Base-by-base conservation (phyloP, 441 rosid species). In the Monsonia emarginata region DNA sequence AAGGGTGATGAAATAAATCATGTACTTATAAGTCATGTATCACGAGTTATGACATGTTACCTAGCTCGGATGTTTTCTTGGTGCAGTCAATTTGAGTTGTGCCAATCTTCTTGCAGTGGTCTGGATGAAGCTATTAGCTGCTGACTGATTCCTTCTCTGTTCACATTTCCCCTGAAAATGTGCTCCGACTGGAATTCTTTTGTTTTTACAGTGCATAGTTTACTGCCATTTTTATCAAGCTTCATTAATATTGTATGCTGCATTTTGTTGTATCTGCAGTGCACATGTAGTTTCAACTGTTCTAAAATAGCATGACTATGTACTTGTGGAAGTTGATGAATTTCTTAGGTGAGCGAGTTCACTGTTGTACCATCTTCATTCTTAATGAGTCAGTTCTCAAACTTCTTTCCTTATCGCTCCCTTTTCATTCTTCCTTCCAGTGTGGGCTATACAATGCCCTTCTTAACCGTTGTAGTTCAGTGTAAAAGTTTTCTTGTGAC, bases 91-190 rank as follows among this genome's bases (percentile, higher is more conserved):
- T 78, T 65, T 46, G 54, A 72, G 81, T 65, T 81, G 84, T 80
- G 74, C 82, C 67, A 76, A 78, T 76, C 70, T 36, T 80, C 48
- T 28, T 63, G 60, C 63, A 72, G 61, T 46, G 71, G 69, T 69
- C 69, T 72, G 72, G 69, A 69, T 81, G 84, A 80, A 58, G 36
- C 69, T 54, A 72, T 61, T 71, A 57, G 58, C 52, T 60, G 61
- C 65, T 71, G 18, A 72, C 82, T 84, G 84, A 80, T 80, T 78
- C 74, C 73, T 62, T 80, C 79, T 74, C 78, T 82, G 6, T n/a
- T n/a, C n/a, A n/a, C n/a, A n/a, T n/a, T n/a, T n/a, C n/a, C n/a
- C n/a, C n/a, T n/a, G n/a, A n/a, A 11, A 42, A 42, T 42, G 4
- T 42, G n/a, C 14, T 2, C 14, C 14, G 50, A 42, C n/a, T 42